Evolutionary conservation across 805 yeast genomes (phyloP).

Genomic region (Yamadazyma akitaensis): DNA sequence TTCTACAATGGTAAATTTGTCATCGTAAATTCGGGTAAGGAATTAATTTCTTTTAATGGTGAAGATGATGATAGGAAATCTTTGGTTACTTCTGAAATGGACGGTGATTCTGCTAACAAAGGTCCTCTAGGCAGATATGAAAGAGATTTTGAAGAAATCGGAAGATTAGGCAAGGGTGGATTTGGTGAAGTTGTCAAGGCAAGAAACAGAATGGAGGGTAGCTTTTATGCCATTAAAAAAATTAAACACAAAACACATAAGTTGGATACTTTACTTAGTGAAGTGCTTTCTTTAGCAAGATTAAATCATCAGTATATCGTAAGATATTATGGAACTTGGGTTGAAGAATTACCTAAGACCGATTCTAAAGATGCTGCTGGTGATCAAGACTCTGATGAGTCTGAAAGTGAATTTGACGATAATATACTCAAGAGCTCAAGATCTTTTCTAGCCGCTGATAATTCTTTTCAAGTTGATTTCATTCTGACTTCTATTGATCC

Average conservation of each 20-base stretch:
- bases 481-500: slow-evolving; percentile 63
- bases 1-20: slow-evolving; percentile 12
- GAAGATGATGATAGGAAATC: not conserved
- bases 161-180: slow-evolving; percentile 88
- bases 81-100: not conserved
- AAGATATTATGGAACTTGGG: slow-evolving; percentile 96
- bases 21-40: not conserved
- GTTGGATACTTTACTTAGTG: slow-evolving; percentile 77
- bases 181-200: slow-evolving; percentile 99
- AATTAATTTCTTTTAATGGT: slow-evolving; percentile 1
- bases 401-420: slow-evolving; percentile 20
- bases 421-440: slow-evolving; percentile 12
- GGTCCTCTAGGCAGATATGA: slow-evolving; percentile 65
- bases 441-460: slow-evolving; percentile 20
- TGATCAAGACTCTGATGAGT: slow-evolving; percentile 15
- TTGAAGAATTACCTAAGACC: slow-evolving; percentile 60
- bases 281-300: slow-evolving; percentile 87
- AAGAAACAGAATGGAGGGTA: slow-evolving; percentile 87
- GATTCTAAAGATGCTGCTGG: slow-evolving; percentile 4
- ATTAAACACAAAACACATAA: slow-evolving; percentile 79
- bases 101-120: not conserved
- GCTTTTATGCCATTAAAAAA: slow-evolving; percentile 92
- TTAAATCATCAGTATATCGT: slow-evolving; percentile 95
- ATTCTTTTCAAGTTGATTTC: slow-evolving; percentile 54
- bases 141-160: slow-evolving; percentile 93